Base-by-base conservation (phyloP, 1,284 basidiomycete genomes). In the Puccinia brachypodii region DNA sequence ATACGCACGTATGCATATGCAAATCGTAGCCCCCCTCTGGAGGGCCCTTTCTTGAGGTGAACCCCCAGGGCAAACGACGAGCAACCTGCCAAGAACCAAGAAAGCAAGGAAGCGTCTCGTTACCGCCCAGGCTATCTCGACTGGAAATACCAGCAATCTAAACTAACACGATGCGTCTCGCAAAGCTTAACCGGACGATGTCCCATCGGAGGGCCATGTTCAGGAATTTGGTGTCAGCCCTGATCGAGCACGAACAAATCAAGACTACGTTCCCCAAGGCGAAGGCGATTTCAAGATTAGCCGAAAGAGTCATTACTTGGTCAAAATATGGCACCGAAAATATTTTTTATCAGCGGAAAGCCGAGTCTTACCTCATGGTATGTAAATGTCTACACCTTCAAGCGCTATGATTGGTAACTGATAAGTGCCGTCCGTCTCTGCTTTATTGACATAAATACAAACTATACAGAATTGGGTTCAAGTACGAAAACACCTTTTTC, bases 191-290 rank as follows among this genome's bases (percentile, higher is more conserved):
- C 38, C 47, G 78, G 31, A 62, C 78, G 33, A 74, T 85, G 25
- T 81, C 84, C 16, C 85, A 85, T 82, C 84, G 85, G 25, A 75
- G 83, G 14, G 77, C 84, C 42, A 84, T 86, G 84, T 83, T 86
- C 58, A 83, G 96, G 84, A 98, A 98, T 87, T 88, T 99, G 78
- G 96, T 99, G 84, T 94, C 95, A 25, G 96, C 95, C 19, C 90
- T 99, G 69, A 90, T 99, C 83, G 91, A 98, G 86, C 95, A 99
- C 88, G 95, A 98, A 86, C 92, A 94, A 85, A 96, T 99, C 87
- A 93, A 93, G 86, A 99, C 97, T 6, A 99, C 97, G 0, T 88
- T 98, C 38, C 93, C 97, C 31, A 99, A 99, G 87, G 97, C 97
- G 1, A 92, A 93, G 86, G 95, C 98, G 86, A 89, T 95, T 3